Percentiles rank a stretch among this genome's conserved stretches.
Evolutionary conservation across 768 basidiomycete species (phyloP).

Genomic region (Suillus tomentosus): DNA sequence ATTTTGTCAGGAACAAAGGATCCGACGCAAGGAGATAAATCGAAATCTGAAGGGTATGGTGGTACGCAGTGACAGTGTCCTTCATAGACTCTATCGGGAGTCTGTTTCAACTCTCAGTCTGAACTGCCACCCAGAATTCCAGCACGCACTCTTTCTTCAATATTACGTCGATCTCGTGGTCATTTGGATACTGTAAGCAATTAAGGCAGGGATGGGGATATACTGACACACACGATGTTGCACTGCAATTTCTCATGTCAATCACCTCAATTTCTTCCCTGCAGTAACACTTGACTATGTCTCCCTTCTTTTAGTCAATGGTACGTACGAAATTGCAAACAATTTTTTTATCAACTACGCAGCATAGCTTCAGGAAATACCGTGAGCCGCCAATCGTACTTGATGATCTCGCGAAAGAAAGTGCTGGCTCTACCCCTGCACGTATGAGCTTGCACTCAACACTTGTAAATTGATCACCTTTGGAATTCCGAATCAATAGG

Average conservation of each 20-base stretch:
- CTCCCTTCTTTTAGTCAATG: conserved; percentile 51
- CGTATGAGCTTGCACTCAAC: conserved; percentile 44
- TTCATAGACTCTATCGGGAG: too few species aligned
- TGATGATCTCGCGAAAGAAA: conserved; percentile 51
- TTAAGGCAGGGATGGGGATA: neutral
- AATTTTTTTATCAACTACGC: conserved; percentile 52
- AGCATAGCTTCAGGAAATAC: conserved; percentile 30
- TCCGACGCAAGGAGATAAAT: neutral
- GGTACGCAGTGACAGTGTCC: too few species aligned
- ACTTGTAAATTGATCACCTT: conserved; percentile 43
- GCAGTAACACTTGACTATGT: conserved; percentile 52
- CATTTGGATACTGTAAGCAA: neutral
- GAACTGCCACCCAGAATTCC: too few species aligned
- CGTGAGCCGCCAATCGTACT: conserved; percentile 42
- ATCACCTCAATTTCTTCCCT: neutral
- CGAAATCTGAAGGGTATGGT: too few species aligned
- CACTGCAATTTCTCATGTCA: neutral
- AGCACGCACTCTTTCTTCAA: too few species aligned
- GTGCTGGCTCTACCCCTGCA: conserved; percentile 45
- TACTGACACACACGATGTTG: neutral
- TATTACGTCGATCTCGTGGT: neutral
- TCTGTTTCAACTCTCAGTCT: too few species aligned
- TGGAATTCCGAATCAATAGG: conserved; percentile 37
- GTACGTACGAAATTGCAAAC: conserved; percentile 48
- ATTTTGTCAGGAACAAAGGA: neutral